A percentile compares a stretch with the other conserved stretches of the same genome.
Evolutionary conservation across 2,329 filamentous ascomycete genomes (phyloP).

Genomic region (Fonsecaea monophora): DNA sequence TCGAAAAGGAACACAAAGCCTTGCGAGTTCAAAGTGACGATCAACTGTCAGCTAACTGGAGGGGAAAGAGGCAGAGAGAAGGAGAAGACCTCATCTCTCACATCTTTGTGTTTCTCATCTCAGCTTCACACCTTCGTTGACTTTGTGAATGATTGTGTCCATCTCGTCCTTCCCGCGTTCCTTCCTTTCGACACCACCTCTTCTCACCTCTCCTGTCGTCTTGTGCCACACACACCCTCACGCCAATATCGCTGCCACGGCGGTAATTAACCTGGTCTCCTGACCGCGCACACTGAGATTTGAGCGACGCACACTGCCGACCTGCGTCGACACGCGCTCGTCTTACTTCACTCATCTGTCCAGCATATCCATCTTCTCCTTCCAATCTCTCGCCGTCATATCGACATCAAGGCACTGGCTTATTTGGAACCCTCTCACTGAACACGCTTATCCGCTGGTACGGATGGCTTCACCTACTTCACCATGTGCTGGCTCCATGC

Average conservation of each 20-base stretch:
- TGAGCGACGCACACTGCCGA: slow-evolving; percentile 21
- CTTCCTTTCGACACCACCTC: slow-evolving; percentile 17
- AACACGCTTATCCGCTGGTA: slow-evolving; percentile 33
- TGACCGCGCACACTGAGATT: slow-evolving; percentile 4
- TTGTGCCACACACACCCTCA: slow-evolving; percentile 21
- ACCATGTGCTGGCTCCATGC: slow-evolving; percentile 24
- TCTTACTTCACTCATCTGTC: slow-evolving; percentile 32
- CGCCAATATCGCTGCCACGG: slow-evolving; percentile 7
- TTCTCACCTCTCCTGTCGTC: slow-evolving; percentile 14
- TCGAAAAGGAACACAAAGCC: slow-evolving; percentile 12
- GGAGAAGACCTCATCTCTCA: slow-evolving; percentile 4
- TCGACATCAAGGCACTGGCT: slow-evolving; percentile 19
- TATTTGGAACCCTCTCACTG: slow-evolving; percentile 28
- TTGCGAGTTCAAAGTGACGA: slow-evolving; percentile 6
- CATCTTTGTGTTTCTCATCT: not conserved
- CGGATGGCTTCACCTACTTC: slow-evolving; percentile 34
- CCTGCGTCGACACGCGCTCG: slow-evolving; percentile 26
- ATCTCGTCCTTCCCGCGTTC: slow-evolving; percentile 18
- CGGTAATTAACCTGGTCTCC: slow-evolving; percentile 15
- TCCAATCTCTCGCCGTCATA: slow-evolving; percentile 25
- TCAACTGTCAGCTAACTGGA: slow-evolving; percentile 10
- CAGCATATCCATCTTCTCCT: slow-evolving; percentile 29
- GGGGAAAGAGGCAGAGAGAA: not conserved
- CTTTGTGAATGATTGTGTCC: slow-evolving; percentile 11
- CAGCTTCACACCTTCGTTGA: not conserved